These are phyloP conservation scores for Ophiocordyceps robertsii DNA, from an alignment of 2,329 filamentous ascomycete genomes.

Conservation along the genomic window DNA sequence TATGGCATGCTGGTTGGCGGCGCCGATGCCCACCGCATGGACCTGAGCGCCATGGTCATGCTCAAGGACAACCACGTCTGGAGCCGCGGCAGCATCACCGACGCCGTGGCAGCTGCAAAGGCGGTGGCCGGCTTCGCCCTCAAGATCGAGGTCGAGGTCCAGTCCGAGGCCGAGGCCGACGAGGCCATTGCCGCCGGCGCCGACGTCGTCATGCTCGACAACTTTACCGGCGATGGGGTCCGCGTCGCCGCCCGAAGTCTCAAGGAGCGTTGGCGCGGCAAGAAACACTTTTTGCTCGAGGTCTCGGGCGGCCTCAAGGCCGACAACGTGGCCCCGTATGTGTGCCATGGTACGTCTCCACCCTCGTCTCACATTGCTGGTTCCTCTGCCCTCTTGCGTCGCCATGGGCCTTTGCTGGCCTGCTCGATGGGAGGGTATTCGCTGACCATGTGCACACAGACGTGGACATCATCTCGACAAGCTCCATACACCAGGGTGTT, in stretches of 20 bases:
- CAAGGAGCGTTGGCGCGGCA: slow-evolving; percentile 68
- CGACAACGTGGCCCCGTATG: slow-evolving; percentile 71
- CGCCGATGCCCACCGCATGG: slow-evolving; percentile 82
- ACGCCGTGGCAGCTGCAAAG: slow-evolving; percentile 74
- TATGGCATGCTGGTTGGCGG: slow-evolving; percentile 95
- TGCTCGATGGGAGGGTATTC: too few species aligned
- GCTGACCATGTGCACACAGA: slow-evolving; percentile 31
- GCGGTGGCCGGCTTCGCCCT: slow-evolving; percentile 76
- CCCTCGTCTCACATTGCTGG: too few species aligned
- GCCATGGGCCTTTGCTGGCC: too few species aligned
- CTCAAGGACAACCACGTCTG: slow-evolving; percentile 98
- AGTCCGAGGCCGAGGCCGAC: slow-evolving; percentile 75
- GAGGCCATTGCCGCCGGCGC: slow-evolving; percentile 84
- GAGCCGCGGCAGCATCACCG: slow-evolving; percentile 74
- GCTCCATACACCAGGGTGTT: slow-evolving; percentile 91
- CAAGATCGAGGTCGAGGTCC: slow-evolving; percentile 94
- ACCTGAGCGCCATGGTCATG: slow-evolving; percentile 93
- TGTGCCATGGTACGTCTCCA: slow-evolving; percentile 48
- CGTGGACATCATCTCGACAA: slow-evolving; percentile 91
- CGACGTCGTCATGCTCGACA: slow-evolving; percentile 95
- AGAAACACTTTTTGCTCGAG: slow-evolving; percentile 67
- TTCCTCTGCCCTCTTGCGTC: too few species aligned
- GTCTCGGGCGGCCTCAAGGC: slow-evolving; percentile 82
- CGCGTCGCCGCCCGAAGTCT: slow-evolving; percentile 59
- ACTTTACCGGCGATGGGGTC: slow-evolving; percentile 73